Conservation (phyloP, 768 basidiomycete species). For the Asterophora parasitica region DNA sequence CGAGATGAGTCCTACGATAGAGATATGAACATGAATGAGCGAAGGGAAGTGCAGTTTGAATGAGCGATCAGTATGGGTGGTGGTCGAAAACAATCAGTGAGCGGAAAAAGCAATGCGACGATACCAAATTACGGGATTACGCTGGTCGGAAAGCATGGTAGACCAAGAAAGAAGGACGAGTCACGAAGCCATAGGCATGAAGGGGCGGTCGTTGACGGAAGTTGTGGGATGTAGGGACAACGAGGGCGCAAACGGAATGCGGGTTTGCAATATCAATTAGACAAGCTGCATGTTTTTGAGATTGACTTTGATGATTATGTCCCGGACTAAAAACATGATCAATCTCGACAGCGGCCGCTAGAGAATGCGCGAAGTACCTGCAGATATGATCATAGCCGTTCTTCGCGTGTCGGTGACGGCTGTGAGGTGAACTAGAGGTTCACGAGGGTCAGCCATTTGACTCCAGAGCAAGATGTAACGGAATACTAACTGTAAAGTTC, state of each 20-base stretch:
- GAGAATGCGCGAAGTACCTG: slow-evolving; percentile 41
- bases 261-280: slow-evolving; percentile 17
- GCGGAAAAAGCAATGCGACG: neutral
- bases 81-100: neutral
- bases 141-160: neutral
- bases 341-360: neutral
- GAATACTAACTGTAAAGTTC: slow-evolving; percentile 61
- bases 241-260: slow-evolving; percentile 4
- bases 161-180: neutral
- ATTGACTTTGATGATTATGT: slow-evolving; percentile 65
- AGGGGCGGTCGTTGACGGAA: neutral
- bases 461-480: neutral
- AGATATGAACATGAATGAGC: neutral
- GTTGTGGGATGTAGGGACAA: neutral
- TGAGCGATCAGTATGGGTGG: neutral
- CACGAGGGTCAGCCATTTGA: neutral
- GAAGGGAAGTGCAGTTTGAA: neutral
- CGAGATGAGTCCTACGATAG: slow-evolving; percentile 1
- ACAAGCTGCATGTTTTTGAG: slow-evolving; percentile 56
- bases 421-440: slow-evolving; percentile 69
- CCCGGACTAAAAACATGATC: slow-evolving; percentile 44
- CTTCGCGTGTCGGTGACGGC: slow-evolving; percentile 76
- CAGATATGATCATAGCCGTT: slow-evolving; percentile 69
- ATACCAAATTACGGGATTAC: neutral
- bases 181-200: neutral